These are phyloP conservation scores for Ganoderma resinaceum DNA, from an alignment of 1,284 basidiomycete species.

Conservation along the genomic window DNA sequence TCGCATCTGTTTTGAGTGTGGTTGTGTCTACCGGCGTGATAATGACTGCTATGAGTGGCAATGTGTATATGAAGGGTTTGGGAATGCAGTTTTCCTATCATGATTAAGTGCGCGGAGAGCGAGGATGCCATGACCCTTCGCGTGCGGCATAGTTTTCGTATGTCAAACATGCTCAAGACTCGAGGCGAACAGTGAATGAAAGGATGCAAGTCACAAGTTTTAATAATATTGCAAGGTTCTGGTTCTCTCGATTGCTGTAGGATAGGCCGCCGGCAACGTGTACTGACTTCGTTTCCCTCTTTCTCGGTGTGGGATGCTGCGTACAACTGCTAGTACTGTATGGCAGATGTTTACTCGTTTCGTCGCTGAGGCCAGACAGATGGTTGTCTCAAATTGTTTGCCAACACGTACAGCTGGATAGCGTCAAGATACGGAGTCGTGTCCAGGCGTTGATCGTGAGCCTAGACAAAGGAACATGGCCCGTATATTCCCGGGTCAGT, in stretches of 20 bases:
- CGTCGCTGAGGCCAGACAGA: neutral
- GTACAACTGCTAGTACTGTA: neutral
- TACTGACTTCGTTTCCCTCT: neutral
- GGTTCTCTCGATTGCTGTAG: neutral
- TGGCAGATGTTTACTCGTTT: neutral
- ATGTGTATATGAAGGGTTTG: conserved; percentile 28
- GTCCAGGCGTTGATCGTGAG: neutral
- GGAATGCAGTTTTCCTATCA: conserved; percentile 19
- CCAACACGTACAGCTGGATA: neutral
- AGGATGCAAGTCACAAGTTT: neutral
- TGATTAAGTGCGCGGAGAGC: neutral
- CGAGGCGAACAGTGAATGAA: neutral
- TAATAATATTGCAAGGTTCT: neutral
- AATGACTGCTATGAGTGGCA: conserved; percentile 17
- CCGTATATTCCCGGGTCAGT: neutral
- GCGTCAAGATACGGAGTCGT: neutral
- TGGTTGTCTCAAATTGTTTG: neutral
- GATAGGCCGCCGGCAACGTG: conserved; percentile 1
- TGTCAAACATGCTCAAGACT: neutral
- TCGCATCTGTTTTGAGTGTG: conserved; percentile 28
- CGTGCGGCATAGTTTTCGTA: neutral
- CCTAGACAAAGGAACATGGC: neutral
- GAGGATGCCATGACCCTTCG: neutral
- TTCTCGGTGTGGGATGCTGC: neutral
- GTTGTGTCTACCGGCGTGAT: conserved; percentile 16